Base-by-base conservation (phyloP, 495 filamentous ascomycete species). In the Lichenothelia convexa region DNA sequence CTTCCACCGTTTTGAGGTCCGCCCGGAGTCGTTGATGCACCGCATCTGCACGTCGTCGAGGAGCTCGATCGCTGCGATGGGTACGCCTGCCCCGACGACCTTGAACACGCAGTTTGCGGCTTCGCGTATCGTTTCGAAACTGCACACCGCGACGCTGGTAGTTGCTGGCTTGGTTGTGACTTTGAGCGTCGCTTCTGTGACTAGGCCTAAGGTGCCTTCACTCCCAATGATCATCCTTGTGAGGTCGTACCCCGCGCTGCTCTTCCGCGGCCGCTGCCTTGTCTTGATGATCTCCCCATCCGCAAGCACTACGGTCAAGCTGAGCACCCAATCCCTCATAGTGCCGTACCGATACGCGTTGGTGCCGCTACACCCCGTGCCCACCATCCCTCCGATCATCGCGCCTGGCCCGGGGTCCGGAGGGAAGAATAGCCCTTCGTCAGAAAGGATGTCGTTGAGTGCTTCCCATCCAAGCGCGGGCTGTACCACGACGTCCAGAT, bases 381-480 rank as follows among this genome's bases (percentile, higher is more conserved):
- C 86, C 9, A 94, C 73, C 87, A 95, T 95, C 27, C 87, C 87
- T 24, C 87, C 87, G 43, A 95, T 93, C 73, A 80, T 80, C 32
- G 78, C 78, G 13, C 77, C 78, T 18, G 78, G 78, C 18, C 80
- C 80, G 7, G 80, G 80, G 51, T 87, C 80, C 0, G 81, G 80
- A 9, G 80, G 80, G 54, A 87, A 86, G 64, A 87, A 85, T 1
- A 87, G 61, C 31, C 70, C 71, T 8, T 77, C 56, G 36, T 75
- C 56, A 18, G 61, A 65, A 15, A 87, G 63, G 42, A 72, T 63
- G 47, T 84, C 78, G 51, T 87, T 86, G 3, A 87, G 61, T 3
- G 58, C 21, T 51, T 86, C 78, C 80, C 80, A 87, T 15, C 80
- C 79, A 4, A 87, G 66, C 3, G 75, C 77, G 0, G 80, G 81